These are phyloP conservation scores for Pittosporum tobira DNA, from an alignment of 129 eudicot genomes.

Conservation along the genomic window DNA sequence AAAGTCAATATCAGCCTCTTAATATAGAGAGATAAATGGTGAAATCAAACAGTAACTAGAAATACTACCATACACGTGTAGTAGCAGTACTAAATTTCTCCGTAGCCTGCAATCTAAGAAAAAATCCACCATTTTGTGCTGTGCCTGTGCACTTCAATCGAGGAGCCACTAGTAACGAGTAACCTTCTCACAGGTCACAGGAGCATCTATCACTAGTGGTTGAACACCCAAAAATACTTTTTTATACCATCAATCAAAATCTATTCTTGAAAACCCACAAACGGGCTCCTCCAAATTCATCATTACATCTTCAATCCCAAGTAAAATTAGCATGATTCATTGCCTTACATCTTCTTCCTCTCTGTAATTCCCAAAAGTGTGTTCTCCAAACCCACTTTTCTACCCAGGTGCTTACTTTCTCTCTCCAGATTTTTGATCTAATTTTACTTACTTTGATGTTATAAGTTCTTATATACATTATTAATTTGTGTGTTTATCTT, in stretches of 20 bases:
- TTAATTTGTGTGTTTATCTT: neutral
- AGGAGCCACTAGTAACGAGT: neutral
- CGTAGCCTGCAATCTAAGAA: no score
- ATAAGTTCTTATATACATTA: no score
- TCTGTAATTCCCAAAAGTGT: conserved; percentile 14
- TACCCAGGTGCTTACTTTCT: conserved; percentile 40
- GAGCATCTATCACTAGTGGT: neutral
- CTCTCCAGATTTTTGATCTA: neutral
- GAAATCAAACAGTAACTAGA: no score
- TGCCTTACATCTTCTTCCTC: conserved; percentile 23
- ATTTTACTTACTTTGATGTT: no score
- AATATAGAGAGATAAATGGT: no score
- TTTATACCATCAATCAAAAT: conserved; percentile 1
- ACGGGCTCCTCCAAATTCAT: conserved; percentile 31
- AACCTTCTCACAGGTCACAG: neutral
- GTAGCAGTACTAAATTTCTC: no score
- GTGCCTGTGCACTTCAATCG: neutral
- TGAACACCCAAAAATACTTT: neutral
- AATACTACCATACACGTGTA: no score
- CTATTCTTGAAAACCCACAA: conserved; percentile 11
- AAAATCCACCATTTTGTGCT: neutral
- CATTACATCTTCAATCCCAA: conserved; percentile 33
- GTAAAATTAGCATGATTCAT: conserved; percentile 16
- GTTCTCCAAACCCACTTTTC: conserved; percentile 26
- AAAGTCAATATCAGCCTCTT: no score